Evolutionary conservation across 768 basidiomycete species (phyloP), one percentile per base, ranked within the genome.

Genomic region (Kwoniella shandongensis): DNA sequence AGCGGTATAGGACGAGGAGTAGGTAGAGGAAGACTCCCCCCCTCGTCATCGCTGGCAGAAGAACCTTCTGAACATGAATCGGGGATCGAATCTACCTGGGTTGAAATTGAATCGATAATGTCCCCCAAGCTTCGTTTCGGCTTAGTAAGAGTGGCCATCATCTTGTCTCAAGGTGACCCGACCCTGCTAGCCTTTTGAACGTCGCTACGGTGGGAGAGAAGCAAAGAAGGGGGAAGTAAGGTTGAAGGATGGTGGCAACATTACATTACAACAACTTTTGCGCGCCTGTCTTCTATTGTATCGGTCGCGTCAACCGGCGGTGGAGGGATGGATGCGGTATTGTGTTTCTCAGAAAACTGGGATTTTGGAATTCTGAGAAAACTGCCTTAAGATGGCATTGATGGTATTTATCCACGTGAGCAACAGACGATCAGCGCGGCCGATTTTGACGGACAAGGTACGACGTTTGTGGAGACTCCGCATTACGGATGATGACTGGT

Each of bases 41-140:
- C 59, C 3, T 61, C 63, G 5, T 48, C 36, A 26, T 48, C 36
- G 26, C 29, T 15, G 8, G 17, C 52, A 22, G 23, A 23, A 26
- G 57, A 55, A 4, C 48, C 63, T 44, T 66, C 65, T 4, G 57
- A 59, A 42, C 65, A 66, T 27, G 65, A 66, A 41, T 62, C 56
- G 6, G 57, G 51, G 4, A 66, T 57, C 20, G 36, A 35, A 40
- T 64, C 62, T 3, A 44, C 50, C 26, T 58, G 56, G 26, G 56
- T 58, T 17, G 56, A 41, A 4, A 58, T 49, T n/a, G 56, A 48
- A 32, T 58, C 56, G 11, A 58, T 41, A 20, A 58, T 50, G 15
- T 35, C 56, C 11, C 44, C 42, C 32, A 58, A 29, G 30, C 49
- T 44, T 30, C 55, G 39, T 29, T 51, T 51, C n/a, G 42, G 41